These are phyloP conservation scores for Malassezia arunalokei DNA, from an alignment of 1,284 basidiomycete species.

Conservation along the genomic window DNA sequence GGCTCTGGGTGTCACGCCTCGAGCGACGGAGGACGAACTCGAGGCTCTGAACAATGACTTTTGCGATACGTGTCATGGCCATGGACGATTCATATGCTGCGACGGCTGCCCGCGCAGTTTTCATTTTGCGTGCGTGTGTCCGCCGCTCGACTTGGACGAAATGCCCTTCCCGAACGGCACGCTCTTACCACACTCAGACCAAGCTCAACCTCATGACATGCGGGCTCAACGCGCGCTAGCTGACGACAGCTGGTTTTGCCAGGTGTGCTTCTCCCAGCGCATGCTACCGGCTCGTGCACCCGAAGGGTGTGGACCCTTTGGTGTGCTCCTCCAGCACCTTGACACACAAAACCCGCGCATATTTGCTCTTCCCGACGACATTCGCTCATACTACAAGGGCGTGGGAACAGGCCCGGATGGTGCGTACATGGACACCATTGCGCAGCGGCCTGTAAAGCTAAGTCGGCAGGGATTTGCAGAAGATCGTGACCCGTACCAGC, in stretches of 20 bases:
- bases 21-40: slow-evolving; percentile 7
- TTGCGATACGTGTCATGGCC: slow-evolving; percentile 71
- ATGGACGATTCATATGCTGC: slow-evolving; percentile 65
- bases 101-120: slow-evolving; percentile 93
- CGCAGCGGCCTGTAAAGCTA: slow-evolving; percentile 42
- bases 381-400: slow-evolving; percentile 73
- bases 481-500: slow-evolving; percentile 74
- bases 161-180: slow-evolving; percentile 50
- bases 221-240: slow-evolving; percentile 9
- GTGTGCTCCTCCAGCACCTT: slow-evolving; percentile 58
- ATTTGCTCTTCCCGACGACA: slow-evolving; percentile 77
- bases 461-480: slow-evolving; percentile 69
- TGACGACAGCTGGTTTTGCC: slow-evolving; percentile 66
- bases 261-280: slow-evolving; percentile 53
- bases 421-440: slow-evolving; percentile 56
- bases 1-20: background rate
- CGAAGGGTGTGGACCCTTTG: slow-evolving; percentile 41
- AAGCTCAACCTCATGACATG: background rate
- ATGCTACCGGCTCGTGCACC: slow-evolving; percentile 16
- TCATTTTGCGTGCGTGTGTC: slow-evolving; percentile 89
- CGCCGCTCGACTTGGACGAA: slow-evolving; percentile 77
- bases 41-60: slow-evolving; percentile 68
- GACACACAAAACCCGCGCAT: slow-evolving; percentile 61
- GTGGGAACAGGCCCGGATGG: slow-evolving; percentile 44
- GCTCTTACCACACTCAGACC: slow-evolving; percentile 15